Percentiles rank a stretch among this genome's conserved stretches.
Conservation (phyloP, 1,139 yeast species). For the Suhomyces anneliseae region DNA sequence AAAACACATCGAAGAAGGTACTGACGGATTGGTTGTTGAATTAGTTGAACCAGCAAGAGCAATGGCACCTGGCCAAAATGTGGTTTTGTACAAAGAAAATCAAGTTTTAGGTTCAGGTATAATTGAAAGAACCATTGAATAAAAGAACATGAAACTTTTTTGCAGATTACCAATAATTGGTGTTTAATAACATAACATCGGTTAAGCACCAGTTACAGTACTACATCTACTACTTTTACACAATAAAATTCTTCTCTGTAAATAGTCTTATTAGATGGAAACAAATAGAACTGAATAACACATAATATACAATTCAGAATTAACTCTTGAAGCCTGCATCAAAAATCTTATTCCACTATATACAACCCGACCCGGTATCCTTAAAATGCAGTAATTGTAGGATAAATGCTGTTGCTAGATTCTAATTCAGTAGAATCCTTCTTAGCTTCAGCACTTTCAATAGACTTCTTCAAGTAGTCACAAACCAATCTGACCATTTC, state of each 20-base stretch:
- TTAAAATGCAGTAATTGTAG: slow-evolving; percentile 46
- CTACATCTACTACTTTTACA: not conserved
- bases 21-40: slow-evolving; percentile 24
- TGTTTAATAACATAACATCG: not conserved
- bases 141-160: not conserved
- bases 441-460: slow-evolving; percentile 15
- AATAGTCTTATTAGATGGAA: not conserved
- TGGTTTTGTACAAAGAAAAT: slow-evolving; percentile 69
- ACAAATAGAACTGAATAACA: slow-evolving; percentile 1
- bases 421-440: slow-evolving; percentile 13
- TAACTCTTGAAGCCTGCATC: not conserved
- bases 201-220: no score
- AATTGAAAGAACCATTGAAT: slow-evolving; percentile 18
- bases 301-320: not conserved
- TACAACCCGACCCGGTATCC: not conserved
- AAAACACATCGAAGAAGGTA: slow-evolving; percentile 14
- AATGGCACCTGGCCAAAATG: slow-evolving; percentile 86
- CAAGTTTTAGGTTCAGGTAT: slow-evolving; percentile 78
- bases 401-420: slow-evolving; percentile 29
- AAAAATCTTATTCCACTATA: not conserved
- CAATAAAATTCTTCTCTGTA: not conserved
- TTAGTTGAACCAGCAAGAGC: slow-evolving; percentile 58
- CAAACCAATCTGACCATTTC: slow-evolving; percentile 36
- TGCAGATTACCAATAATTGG: not conserved
- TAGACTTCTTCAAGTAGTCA: slow-evolving; percentile 21